phyloP scores from a whole-genome alignment of 2,329 filamentous ascomycete genomes.

The Magnaporthiopsis rhizophila region DNA sequence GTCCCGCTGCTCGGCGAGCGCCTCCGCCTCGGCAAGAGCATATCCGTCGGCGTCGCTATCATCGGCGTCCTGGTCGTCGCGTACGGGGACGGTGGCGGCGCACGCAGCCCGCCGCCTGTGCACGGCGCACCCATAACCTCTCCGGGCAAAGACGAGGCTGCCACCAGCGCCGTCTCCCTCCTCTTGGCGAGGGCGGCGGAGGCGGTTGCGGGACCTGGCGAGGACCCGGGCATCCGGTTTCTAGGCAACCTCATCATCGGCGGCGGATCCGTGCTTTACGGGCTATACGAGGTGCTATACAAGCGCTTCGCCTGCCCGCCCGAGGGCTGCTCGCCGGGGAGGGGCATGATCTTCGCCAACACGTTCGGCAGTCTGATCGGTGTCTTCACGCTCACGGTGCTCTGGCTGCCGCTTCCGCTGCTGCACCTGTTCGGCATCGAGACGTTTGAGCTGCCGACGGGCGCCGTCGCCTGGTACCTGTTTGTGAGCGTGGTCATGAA shows the following conservation, averaged over 20 bases:
- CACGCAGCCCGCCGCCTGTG: slow-evolving; percentile 38
- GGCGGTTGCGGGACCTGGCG: slow-evolving; percentile 11
- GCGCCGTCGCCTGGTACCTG: slow-evolving; percentile 72
- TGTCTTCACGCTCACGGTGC: slow-evolving; percentile 71
- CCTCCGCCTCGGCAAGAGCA: slow-evolving; percentile 72
- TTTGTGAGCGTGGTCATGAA: slow-evolving; percentile 76
- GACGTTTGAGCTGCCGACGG: slow-evolving; percentile 71
- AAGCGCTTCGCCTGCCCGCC: slow-evolving; percentile 90
- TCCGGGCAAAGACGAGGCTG: slow-evolving; percentile 11
- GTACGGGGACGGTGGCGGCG: slow-evolving; percentile 64
- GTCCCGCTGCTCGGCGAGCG: slow-evolving; percentile 84
- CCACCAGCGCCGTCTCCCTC: background rate
- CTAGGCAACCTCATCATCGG: slow-evolving; percentile 90
- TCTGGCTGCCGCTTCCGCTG: slow-evolving; percentile 88
- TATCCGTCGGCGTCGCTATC: slow-evolving; percentile 82
- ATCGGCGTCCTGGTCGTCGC: slow-evolving; percentile 88
- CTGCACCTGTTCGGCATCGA: slow-evolving; percentile 74
- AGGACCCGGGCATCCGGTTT: slow-evolving; percentile 51
- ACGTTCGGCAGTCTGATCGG: slow-evolving; percentile 85
- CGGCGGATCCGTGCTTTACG: slow-evolving; percentile 83
- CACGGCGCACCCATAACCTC: slow-evolving; percentile 13
- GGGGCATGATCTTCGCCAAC: slow-evolving; percentile 95
- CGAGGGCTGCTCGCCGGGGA: slow-evolving; percentile 72
- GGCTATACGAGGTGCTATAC: slow-evolving; percentile 94
- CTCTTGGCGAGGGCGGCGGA: background rate